Conservation (phyloP, 176 grass and related monocot species). For the Eleusine coracana region DNA sequence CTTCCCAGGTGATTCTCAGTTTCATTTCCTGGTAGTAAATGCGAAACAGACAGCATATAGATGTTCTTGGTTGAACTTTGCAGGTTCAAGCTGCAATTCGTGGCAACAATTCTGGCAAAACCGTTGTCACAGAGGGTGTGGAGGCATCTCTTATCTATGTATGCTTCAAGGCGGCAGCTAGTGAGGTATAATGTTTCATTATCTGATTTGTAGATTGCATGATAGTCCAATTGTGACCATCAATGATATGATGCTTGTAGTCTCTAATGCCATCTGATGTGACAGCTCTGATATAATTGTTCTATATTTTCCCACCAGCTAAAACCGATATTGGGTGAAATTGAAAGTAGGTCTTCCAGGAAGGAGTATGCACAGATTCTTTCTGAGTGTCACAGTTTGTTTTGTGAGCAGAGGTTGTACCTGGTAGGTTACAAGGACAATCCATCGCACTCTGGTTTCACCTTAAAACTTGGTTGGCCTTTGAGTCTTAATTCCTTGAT, state of each 20-base stretch:
- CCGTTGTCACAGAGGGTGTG: constrained; percentile 73
- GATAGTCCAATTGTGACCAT: background rate
- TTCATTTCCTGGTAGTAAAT: constrained; percentile 44
- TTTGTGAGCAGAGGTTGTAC: constrained; percentile 94
- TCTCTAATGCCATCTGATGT: constrained; percentile 4
- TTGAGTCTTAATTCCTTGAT: constrained; percentile 23
- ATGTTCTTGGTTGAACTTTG: constrained; percentile 27
- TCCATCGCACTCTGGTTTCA: constrained; percentile 35
- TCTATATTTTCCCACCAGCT: constrained; percentile 59
- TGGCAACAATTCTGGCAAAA: constrained; percentile 69
- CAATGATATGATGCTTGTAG: constrained; percentile 9
- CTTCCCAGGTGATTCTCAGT: constrained; percentile 69
- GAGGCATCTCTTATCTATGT: constrained; percentile 99
- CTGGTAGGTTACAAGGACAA: constrained; percentile 58
- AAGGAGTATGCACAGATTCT: constrained; percentile 88
- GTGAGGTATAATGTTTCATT: constrained; percentile 64
- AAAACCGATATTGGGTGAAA: constrained; percentile 86
- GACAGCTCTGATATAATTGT: constrained; percentile 16
- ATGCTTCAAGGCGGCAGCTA: constrained; percentile 96
- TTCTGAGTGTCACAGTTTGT: constrained; percentile 92
- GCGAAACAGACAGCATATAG: constrained; percentile 22
- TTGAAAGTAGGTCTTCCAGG: constrained; percentile 88
- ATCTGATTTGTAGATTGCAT: constrained; percentile 1
- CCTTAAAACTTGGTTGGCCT: constrained; percentile 11
- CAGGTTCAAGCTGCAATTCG: constrained; percentile 93